Percentiles rank a stretch among this genome's conserved stretches.
phyloP scores from a whole-genome alignment of 2,329 filamentous ascomycete genomes.

The Chaetoscypha palmicola region DNA sequence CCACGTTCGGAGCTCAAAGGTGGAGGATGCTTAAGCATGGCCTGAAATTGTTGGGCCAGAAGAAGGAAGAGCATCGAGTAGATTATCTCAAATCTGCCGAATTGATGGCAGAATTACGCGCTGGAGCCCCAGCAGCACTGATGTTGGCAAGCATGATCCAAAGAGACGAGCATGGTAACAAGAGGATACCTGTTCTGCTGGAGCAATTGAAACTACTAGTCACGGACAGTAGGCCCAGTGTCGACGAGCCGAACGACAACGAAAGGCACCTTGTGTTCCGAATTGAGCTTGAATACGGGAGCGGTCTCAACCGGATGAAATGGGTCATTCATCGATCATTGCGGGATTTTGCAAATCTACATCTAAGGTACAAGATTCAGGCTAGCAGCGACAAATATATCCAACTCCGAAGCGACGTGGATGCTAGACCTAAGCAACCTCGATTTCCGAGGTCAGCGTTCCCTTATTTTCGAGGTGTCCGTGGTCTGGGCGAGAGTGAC shows the following conservation, averaged over 20 bases:
- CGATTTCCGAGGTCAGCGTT: conserved; percentile 86
- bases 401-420: conserved; percentile 56
- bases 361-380: conserved; percentile 87
- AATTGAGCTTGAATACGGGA: conserved; percentile 93
- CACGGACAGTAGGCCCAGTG: conserved; percentile 66
- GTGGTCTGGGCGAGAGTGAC: conserved; percentile 71
- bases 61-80: conserved; percentile 75
- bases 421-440: conserved; percentile 71
- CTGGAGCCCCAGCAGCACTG: conserved; percentile 84
- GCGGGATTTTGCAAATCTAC: conserved; percentile 84
- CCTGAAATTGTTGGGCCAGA: conserved; percentile 69
- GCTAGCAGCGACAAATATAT: conserved; percentile 78
- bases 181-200: conserved; percentile 85
- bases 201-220: conserved; percentile 90
- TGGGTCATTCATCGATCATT: conserved; percentile 88
- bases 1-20: conserved; percentile 70
- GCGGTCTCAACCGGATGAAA: conserved; percentile 89
- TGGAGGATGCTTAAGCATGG: conserved; percentile 94
- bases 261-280: conserved; percentile 75
- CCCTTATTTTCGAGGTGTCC: conserved; percentile 77
- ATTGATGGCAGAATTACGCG: conserved; percentile 88
- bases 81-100: conserved; percentile 95
- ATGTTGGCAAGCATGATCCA: conserved; percentile 98
- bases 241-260: conserved; percentile 44
- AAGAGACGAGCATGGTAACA: conserved; percentile 91